Conservation (phyloP, 805 yeast species). For the Cyberlindnera mycetangii region DNA sequence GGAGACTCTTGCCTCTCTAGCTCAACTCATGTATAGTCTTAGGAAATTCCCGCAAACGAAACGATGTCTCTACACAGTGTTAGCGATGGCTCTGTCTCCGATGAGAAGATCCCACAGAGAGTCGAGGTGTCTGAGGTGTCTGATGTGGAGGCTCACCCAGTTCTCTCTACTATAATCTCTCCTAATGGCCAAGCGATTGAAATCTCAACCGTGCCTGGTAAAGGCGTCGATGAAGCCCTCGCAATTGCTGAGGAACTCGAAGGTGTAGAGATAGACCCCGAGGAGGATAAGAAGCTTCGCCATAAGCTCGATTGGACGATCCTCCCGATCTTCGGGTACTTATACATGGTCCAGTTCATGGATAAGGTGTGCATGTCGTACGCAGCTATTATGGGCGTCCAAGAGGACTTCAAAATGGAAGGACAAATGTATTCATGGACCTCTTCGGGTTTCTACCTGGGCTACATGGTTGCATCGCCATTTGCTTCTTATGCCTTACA, state of each 20-base stretch:
- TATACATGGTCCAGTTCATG: slow-evolving; percentile 39
- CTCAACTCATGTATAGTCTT: no score
- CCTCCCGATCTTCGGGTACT: slow-evolving; percentile 30
- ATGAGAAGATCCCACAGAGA: no score
- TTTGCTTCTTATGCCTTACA: slow-evolving; percentile 40
- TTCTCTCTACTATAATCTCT: no score
- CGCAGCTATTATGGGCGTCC: slow-evolving; percentile 44
- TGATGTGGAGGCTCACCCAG: no score
- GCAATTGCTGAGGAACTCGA: slow-evolving; percentile 16
- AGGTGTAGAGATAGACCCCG: slow-evolving; percentile 22
- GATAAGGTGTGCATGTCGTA: slow-evolving; percentile 40
- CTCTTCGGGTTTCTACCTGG: slow-evolving; percentile 50
- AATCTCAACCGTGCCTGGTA: no score
- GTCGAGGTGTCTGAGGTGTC: no score
- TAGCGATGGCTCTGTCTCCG: no score
- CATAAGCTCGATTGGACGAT: slow-evolving; percentile 38
- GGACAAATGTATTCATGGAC: slow-evolving; percentile 44
- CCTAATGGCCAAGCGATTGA: no score
- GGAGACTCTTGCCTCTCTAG: no score
- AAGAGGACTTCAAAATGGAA: slow-evolving; percentile 37
- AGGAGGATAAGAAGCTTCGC: slow-evolving; percentile 31
- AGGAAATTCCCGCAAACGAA: no score
- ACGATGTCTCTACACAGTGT: no score
- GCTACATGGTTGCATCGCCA: slow-evolving; percentile 52
- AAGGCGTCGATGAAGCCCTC: slow-evolving; percentile 17